Conservation (phyloP, 202 grass and related monocot species). For the Setaria italica region DNA sequence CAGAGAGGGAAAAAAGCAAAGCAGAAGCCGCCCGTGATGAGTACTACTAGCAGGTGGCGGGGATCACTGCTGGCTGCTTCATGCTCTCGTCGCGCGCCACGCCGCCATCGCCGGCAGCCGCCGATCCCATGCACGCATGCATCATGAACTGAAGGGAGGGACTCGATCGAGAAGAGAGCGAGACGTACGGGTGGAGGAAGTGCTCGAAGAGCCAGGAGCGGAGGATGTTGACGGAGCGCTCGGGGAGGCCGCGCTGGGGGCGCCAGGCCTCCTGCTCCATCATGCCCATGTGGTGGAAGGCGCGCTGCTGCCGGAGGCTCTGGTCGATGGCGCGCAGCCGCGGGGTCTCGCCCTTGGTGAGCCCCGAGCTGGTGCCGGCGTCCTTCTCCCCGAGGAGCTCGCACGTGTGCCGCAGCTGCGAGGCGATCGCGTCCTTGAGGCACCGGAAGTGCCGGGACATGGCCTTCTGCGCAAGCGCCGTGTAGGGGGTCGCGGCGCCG, state of each 20-base stretch:
- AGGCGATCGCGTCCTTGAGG: slow-evolving; percentile 87
- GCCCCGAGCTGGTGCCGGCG: slow-evolving; percentile 68
- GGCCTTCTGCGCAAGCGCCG: slow-evolving; percentile 92
- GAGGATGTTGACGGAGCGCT: slow-evolving; percentile 87
- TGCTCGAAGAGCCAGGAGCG: slow-evolving; percentile 98
- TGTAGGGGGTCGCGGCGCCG: slow-evolving; percentile 95
- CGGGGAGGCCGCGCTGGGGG: slow-evolving; percentile 94
- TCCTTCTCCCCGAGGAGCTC: slow-evolving; percentile 93
- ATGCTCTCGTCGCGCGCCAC: neutral
- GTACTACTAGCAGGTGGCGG: neutral
- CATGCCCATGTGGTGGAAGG: slow-evolving; percentile 99
- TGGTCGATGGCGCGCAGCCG: slow-evolving; percentile 87
- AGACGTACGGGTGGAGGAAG: slow-evolving; percentile 97
- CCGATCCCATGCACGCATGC: neutral
- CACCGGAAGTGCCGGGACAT: slow-evolving; percentile 99
- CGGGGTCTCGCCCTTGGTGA: slow-evolving; percentile 95
- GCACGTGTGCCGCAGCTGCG: slow-evolving; percentile 72
- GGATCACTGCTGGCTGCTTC: neutral
- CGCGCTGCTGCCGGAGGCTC: slow-evolving; percentile 90
- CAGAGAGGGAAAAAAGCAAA: slow-evolving; percentile 4
- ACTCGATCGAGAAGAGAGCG: no score
- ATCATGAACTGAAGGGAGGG: neutral
- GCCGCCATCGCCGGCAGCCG: neutral
- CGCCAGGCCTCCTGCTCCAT: slow-evolving; percentile 99
- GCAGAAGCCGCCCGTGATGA: slow-evolving; percentile 55